A percentile compares a stretch with the other conserved stretches of the same genome.
phyloP scores from a whole-genome alignment of 495 filamentous ascomycete genomes.

The Penicillium cataractarum region DNA sequence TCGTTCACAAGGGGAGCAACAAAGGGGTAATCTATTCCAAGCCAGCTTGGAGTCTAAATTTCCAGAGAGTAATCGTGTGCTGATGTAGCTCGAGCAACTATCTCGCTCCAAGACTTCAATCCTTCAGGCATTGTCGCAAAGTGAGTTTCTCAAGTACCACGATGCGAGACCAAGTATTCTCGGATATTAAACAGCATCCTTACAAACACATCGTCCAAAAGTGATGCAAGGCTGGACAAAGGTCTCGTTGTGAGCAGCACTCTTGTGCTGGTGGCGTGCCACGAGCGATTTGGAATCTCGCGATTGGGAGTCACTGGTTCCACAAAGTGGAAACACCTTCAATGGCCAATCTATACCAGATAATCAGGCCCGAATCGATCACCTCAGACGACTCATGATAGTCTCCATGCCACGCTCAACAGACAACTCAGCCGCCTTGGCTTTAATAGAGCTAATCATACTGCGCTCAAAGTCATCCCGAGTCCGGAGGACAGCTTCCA shows the following conservation, averaged over 20 bases:
- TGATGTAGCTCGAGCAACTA: background rate
- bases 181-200: background rate
- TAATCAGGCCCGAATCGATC: constrained; percentile 19
- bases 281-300: background rate
- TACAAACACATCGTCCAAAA: background rate
- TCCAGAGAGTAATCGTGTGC: background rate
- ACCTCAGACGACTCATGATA: constrained; percentile 88
- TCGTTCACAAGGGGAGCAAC: constrained; percentile 9
- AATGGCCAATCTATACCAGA: background rate
- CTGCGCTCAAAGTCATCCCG: constrained; percentile 92
- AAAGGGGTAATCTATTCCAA: constrained; percentile 22
- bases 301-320: background rate
- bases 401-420: constrained; percentile 80
- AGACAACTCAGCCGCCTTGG: constrained; percentile 79
- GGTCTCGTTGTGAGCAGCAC: background rate
- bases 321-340: background rate
- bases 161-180: background rate
- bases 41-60: constrained; percentile 27
- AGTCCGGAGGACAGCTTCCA: constrained; percentile 85
- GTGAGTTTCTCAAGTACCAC: background rate
- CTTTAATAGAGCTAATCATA: constrained; percentile 86
- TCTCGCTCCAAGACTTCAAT: background rate
- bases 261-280: background rate
- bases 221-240: background rate
- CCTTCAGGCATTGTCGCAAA: background rate